Percentiles rank a stretch among this genome's conserved stretches.
These are phyloP conservation scores for Ilyonectria mors-panacis DNA, from an alignment of 2,329 filamentous ascomycete genomes.

Conservation along the genomic window DNA sequence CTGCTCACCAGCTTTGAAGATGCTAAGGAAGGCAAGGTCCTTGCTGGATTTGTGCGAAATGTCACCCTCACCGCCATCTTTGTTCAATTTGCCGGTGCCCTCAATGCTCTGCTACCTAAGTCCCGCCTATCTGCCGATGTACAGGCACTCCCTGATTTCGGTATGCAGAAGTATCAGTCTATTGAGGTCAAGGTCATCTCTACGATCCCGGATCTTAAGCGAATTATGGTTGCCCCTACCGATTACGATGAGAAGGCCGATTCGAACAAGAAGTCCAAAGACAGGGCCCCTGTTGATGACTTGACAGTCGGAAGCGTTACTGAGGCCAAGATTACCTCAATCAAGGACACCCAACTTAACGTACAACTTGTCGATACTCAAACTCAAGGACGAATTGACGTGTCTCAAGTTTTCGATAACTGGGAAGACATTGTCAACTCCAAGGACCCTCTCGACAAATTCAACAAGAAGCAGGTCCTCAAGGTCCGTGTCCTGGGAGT, in stretches of 20 bases:
- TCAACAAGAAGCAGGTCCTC: conserved; percentile 79
- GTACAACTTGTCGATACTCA: conserved; percentile 82
- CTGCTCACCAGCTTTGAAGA: conserved; percentile 82
- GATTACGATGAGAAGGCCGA: conserved; percentile 64
- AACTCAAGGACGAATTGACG: conserved; percentile 91
- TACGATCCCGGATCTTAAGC: conserved; percentile 77
- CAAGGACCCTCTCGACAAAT: conserved; percentile 82
- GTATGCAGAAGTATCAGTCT: conserved; percentile 82
- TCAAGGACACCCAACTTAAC: conserved; percentile 94
- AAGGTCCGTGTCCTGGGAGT: conserved; percentile 85
- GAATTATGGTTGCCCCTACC: conserved; percentile 73
- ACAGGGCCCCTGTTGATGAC: conserved; percentile 66
- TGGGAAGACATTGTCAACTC: conserved; percentile 90
- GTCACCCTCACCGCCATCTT: conserved; percentile 87
- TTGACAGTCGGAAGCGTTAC: conserved; percentile 80
- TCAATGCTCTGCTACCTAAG: conserved; percentile 86
- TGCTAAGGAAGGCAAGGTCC: conserved; percentile 76
- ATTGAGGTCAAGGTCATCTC: conserved; percentile 80
- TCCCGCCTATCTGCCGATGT: conserved; percentile 81
- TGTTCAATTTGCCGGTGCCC: conserved; percentile 85
- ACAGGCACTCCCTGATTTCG: conserved; percentile 80
- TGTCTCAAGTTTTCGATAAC: conserved; percentile 89
- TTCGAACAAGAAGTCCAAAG: conserved; percentile 54
- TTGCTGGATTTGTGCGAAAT: conserved; percentile 88
- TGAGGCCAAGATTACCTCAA: conserved; percentile 83